Percentiles rank a stretch among this genome's conserved stretches.
These are phyloP conservation scores for Cyberlindnera mississippiensis DNA, from an alignment of 805 yeast genomes.

Conservation along the genomic window DNA sequence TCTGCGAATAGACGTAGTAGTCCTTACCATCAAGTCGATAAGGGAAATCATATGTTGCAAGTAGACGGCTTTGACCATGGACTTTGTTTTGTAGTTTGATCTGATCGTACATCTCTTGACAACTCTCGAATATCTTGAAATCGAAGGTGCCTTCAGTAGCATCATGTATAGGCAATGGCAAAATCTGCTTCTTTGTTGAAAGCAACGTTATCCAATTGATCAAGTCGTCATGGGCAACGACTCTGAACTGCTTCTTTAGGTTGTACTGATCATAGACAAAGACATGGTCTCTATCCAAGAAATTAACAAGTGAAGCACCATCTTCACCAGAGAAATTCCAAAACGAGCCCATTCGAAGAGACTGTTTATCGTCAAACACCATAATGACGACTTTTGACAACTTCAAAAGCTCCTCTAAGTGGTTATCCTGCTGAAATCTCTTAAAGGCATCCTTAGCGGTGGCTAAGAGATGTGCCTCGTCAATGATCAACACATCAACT, in stretches of 20 bases:
- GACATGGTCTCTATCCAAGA: constrained; percentile 3
- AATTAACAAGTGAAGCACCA: constrained; percentile 34
- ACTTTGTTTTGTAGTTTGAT: constrained; percentile 29
- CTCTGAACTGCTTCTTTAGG: constrained; percentile 40
- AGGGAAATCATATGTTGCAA: constrained; percentile 45
- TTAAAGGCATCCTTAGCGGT: constrained; percentile 43
- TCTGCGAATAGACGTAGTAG: constrained; percentile 41
- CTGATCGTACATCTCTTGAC: constrained; percentile 38
- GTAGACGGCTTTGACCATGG: constrained; percentile 40
- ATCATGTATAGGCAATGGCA: constrained; percentile 31
- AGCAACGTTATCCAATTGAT: constrained; percentile 38
- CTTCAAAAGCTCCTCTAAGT: constrained; percentile 37
- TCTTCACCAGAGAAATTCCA: constrained; percentile 33
- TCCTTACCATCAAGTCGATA: constrained; percentile 42
- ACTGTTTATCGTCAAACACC: constrained; percentile 44
- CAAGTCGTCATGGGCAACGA: constrained; percentile 36
- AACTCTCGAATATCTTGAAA: constrained; percentile 37
- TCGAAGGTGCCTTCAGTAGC: constrained; percentile 23
- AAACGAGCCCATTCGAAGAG: constrained; percentile 43
- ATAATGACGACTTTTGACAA: constrained; percentile 37
- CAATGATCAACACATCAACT: constrained; percentile 39
- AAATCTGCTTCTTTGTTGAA: constrained; percentile 32
- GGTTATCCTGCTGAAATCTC: constrained; percentile 41
- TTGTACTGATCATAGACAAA: constrained; percentile 20
- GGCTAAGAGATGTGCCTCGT: constrained; percentile 43